Base-by-base conservation (phyloP, 352 stramenopile genomes). In the Globisporangium recalcitrans region DNA sequence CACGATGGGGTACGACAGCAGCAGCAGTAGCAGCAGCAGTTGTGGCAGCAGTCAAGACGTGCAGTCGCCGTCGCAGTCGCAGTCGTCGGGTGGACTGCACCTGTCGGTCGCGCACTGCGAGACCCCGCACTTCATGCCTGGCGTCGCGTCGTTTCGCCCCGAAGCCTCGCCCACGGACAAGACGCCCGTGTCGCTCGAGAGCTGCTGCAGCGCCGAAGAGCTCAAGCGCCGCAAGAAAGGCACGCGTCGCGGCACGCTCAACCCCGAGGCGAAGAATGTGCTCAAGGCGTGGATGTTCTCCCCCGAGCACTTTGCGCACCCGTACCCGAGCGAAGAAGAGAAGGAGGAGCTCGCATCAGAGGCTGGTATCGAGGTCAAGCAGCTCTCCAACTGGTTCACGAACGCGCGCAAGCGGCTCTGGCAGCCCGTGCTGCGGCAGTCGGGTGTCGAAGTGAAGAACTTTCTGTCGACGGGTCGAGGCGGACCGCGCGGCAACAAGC, bases 241-340 rank as follows among this genome's bases (percentile, higher is more conserved):
- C 9, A 92, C 86, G 31, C 84, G 86, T 2, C 75, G 86, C 38
- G 86, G 86, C 34, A 95, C 84, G 19, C 73, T 95, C 27, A 88
- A 93, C 61, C 77, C 83, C 1, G 84, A 92, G 32, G 86, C 86
- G 32, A 95, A 95, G 75, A 92, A 82, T 63, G 82, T 95, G 53
- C 67, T 95, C 11, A 95, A 95, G 63, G 86, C 86, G 13, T 95
- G 86, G 86, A 95, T 95, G 86, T 95, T 95, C 62, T 92, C 84
- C 48, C 84, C 86, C 14, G 86, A 92, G 55, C 84, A 95, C 70
- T 93, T 95, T 72, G 82, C 82, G 10, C 86, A 95, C 57, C 86
- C 86, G 40, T 95, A 95, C 62, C 86, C 86, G 42, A 95, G 82
- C 59, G 86, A 95, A 65, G 86, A 95, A 56, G 86, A 93, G 65